Conservation (phyloP, 345 rosid genomes). For the Anastatica hierochuntica region DNA sequence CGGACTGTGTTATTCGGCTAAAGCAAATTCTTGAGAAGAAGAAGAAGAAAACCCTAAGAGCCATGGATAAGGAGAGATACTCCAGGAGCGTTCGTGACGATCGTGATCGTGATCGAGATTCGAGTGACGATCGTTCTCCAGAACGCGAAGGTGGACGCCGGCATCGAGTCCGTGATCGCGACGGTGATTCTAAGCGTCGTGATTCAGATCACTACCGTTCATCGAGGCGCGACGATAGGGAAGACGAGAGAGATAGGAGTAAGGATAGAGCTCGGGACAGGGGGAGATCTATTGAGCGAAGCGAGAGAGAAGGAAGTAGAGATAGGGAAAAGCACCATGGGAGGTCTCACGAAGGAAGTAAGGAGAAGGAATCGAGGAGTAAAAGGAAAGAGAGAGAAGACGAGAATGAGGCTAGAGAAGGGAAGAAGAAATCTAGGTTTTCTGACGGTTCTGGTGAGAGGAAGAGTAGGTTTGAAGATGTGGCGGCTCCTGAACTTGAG, state of each 20-base stretch:
- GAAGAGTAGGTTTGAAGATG: conserved; percentile 51
- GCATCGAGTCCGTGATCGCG: conserved; percentile 22
- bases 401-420: conserved; percentile 23
- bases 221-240: conserved; percentile 38
- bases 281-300: conserved; percentile 26
- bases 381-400: conserved; percentile 34
- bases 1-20: too few relatives aligned
- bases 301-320: conserved; percentile 24
- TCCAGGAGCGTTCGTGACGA: conserved; percentile 43
- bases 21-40: neutral
- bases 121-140: conserved; percentile 36
- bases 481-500: conserved; percentile 10
- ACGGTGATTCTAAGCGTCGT: conserved; percentile 39
- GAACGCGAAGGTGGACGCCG: conserved; percentile 22
- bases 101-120: conserved; percentile 38
- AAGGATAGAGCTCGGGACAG: conserved; percentile 26
- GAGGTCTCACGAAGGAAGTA: conserved; percentile 13
- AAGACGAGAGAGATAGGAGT: conserved; percentile 30
- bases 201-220: conserved; percentile 45
- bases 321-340: conserved; percentile 27
- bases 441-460: conserved; percentile 32
- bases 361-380: conserved; percentile 24
- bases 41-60: conserved; percentile 31
- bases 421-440: conserved; percentile 39
- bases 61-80: conserved; percentile 48